A percentile compares a stretch with the other conserved stretches of the same genome.
phyloP scores from a whole-genome alignment of 2,329 filamentous ascomycete species.

The Magnaporthiopsis rhizophila region DNA sequence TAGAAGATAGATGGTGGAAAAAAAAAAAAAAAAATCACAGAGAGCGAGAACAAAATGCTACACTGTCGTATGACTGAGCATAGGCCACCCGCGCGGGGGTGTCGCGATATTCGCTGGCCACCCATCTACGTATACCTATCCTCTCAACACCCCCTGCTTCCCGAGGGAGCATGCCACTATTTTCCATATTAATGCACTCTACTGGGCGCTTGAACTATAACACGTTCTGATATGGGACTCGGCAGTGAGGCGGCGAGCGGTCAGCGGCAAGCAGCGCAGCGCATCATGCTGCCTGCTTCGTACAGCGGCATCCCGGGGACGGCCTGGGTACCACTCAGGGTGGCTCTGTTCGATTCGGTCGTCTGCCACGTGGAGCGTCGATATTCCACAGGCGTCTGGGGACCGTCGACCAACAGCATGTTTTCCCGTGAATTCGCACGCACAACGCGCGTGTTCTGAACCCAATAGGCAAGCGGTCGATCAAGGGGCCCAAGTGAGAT shows the following conservation, averaged over 20 bases:
- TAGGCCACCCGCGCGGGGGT: not conserved
- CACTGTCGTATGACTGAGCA: not conserved
- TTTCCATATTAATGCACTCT: slow-evolving; percentile 7
- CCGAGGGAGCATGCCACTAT: not conserved
- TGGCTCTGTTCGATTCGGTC: not conserved
- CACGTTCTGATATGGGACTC: not conserved
- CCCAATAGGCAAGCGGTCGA: not conserved
- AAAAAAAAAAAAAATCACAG: no score
- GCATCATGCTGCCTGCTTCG: not conserved
- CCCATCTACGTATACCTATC: not conserved
- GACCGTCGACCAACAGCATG: not conserved
- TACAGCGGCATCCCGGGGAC: not conserved
- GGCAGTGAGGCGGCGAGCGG: not conserved
- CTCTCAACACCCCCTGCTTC: not conserved
- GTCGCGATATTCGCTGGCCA: not conserved
- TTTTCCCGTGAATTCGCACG: not conserved
- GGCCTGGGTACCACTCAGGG: not conserved
- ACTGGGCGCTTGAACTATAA: slow-evolving; percentile 1
- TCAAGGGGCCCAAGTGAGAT: not conserved
- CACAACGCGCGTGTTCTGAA: not conserved
- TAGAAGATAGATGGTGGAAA: not conserved
- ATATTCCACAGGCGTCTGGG: not conserved
- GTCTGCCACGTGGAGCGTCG: not conserved
- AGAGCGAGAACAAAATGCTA: not conserved
- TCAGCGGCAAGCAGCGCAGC: not conserved